Percentiles rank a stretch among this genome's conserved stretches.
These are phyloP conservation scores for Zymoseptoria crescenta DNA, from an alignment of 2,329 filamentous ascomycete genomes.

Conservation along the genomic window DNA sequence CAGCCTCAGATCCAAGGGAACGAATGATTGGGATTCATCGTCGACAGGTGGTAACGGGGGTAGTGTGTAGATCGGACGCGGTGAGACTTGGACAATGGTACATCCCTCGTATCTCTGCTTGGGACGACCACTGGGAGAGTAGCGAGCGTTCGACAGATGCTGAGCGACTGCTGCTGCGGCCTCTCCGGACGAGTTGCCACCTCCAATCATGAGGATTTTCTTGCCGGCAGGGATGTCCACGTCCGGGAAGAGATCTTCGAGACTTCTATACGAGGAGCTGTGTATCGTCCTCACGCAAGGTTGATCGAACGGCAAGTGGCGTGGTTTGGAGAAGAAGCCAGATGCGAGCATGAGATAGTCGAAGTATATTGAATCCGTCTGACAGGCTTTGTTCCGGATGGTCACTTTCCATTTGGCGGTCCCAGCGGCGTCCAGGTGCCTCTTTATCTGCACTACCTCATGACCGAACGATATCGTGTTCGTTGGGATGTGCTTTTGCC, in stretches of 20 bases:
- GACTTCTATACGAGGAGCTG: constrained; percentile 57
- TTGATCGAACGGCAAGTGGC: constrained; percentile 46
- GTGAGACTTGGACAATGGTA: constrained; percentile 59
- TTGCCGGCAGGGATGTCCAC: constrained; percentile 31
- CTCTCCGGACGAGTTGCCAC: constrained; percentile 77
- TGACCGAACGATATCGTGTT: constrained; percentile 41
- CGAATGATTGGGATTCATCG: constrained; percentile 43
- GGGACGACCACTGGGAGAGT: constrained; percentile 39
- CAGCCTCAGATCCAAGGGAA: constrained; percentile 64
- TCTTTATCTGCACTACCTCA: constrained; percentile 3
- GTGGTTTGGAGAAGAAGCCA: constrained; percentile 65
- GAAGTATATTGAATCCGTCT: constrained; percentile 38
- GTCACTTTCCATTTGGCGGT: constrained; percentile 16
- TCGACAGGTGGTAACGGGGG: constrained; percentile 44
- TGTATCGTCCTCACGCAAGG: constrained; percentile 49
- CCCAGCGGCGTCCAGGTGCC: constrained; percentile 12
- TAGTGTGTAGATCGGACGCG: constrained; percentile 65
- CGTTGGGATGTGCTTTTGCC: constrained; percentile 47
- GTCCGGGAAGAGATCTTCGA: constrained; percentile 32
- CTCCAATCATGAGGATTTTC: constrained; percentile 67
- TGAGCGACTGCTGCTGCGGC: constrained; percentile 64
- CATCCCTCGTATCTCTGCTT: constrained; percentile 33
- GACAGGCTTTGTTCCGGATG: constrained; percentile 11
- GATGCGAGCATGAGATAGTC: constrained; percentile 66
- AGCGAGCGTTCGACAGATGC: constrained; percentile 57